Evolutionary conservation across 2,329 filamentous ascomycete species (phyloP).

Genomic region (Beauveria varroae): DNA sequence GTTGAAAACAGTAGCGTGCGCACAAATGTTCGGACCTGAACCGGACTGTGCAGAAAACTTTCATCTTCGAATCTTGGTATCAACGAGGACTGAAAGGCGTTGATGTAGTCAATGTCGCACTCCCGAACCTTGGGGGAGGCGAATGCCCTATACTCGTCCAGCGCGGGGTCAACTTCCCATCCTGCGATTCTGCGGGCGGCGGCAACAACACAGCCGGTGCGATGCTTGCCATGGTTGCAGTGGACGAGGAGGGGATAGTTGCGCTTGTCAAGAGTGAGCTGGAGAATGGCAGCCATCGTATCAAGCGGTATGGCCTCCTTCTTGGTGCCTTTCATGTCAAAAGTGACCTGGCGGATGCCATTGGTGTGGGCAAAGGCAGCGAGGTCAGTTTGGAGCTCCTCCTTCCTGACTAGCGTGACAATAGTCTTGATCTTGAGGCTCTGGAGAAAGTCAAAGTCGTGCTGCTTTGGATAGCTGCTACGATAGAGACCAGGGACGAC

Average conservation of each 20-base stretch:
- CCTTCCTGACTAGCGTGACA: conserved; percentile 60
- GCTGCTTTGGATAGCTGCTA: conserved; percentile 67
- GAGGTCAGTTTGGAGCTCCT: conserved; percentile 45
- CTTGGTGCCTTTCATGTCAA: conserved; percentile 84
- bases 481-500: conserved; percentile 71
- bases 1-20: conserved; percentile 36
- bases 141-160: conserved; percentile 68
- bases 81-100: conserved; percentile 37
- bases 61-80: conserved; percentile 19
- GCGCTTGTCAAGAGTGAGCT: conserved; percentile 59
- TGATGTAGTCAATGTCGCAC: conserved; percentile 52
- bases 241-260: conserved; percentile 82
- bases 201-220: conserved; percentile 83
- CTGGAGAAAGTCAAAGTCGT: conserved; percentile 64
- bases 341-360: conserved; percentile 63
- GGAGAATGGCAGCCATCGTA: conserved; percentile 64
- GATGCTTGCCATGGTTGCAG: conserved; percentile 92
- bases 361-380: conserved; percentile 56
- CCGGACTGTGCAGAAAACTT: conserved; percentile 13
- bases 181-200: conserved; percentile 67
- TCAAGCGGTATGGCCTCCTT: conserved; percentile 60
- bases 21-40: conserved; percentile 30
- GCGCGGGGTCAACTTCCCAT: conserved; percentile 53
- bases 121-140: conserved; percentile 53
- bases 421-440: conserved; percentile 69